A percentile compares a stretch with the other conserved stretches of the same genome.
Evolutionary conservation across 2,329 filamentous ascomycete species (phyloP).

Genomic region (Cladosporium sphaerospermum): DNA sequence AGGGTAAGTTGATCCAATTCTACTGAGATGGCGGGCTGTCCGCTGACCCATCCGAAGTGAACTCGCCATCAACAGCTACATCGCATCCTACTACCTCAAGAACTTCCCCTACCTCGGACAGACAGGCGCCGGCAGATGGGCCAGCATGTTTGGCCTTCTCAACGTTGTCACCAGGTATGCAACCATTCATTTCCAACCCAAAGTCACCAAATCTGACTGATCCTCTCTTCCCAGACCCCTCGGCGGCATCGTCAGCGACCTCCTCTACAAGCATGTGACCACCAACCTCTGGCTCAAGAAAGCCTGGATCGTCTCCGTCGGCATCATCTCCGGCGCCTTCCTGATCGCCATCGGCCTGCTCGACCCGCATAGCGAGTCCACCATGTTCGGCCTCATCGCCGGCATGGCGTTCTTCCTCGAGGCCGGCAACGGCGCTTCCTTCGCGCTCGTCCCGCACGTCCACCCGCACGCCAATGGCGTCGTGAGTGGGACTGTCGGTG

Average conservation of each 20-base stretch:
- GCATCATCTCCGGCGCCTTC: slow-evolving; percentile 50
- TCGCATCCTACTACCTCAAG: slow-evolving; percentile 50
- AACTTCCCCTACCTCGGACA: slow-evolving; percentile 50
- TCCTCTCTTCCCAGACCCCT: slow-evolving; percentile 40
- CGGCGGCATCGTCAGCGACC: slow-evolving; percentile 53
- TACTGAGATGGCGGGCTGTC: neutral
- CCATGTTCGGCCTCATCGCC: slow-evolving; percentile 69
- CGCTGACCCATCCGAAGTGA: slow-evolving; percentile 30
- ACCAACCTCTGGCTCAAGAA: slow-evolving; percentile 56
- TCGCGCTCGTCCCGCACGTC: slow-evolving; percentile 76
- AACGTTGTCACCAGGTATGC: slow-evolving; percentile 51
- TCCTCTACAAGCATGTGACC: slow-evolving; percentile 45
- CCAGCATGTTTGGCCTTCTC: slow-evolving; percentile 64
- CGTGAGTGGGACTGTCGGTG: slow-evolving; percentile 70
- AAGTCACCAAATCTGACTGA: neutral
- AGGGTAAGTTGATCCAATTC: slow-evolving; percentile 12
- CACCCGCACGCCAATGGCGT: slow-evolving; percentile 67
- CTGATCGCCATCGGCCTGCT: slow-evolving; percentile 52
- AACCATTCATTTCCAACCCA: too few relatives aligned
- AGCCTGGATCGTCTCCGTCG: slow-evolving; percentile 49
- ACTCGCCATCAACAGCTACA: slow-evolving; percentile 51
- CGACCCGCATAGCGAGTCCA: slow-evolving; percentile 53
- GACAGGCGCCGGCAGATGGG: slow-evolving; percentile 51
- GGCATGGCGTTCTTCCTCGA: slow-evolving; percentile 72
- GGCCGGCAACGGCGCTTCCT: slow-evolving; percentile 76